phyloP scores from a whole-genome alignment of 371 early-diverging fungal species.

The Rhizomucor miehei region DNA sequence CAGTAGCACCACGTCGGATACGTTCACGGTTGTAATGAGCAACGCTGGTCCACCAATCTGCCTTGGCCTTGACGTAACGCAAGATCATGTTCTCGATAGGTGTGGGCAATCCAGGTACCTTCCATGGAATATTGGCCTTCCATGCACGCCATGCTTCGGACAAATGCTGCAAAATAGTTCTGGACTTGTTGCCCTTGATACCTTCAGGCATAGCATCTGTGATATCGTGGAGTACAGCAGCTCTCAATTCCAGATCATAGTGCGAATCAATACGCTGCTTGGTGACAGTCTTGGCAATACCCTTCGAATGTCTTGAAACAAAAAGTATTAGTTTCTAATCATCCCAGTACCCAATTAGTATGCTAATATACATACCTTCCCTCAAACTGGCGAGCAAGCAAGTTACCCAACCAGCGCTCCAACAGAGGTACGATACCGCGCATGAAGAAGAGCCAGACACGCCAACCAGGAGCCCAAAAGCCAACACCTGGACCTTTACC shows the following conservation, averaged over 20 bases:
- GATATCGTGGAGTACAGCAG: slow-evolving; percentile 97
- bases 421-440: slow-evolving; percentile 97
- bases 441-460: slow-evolving; percentile 99
- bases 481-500: slow-evolving; percentile 98
- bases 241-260: slow-evolving; percentile 96
- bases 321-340: not conserved
- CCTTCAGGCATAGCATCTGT: slow-evolving; percentile 98
- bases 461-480: slow-evolving; percentile 99
- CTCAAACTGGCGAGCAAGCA: slow-evolving; percentile 98
- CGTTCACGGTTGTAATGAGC: slow-evolving; percentile 98
- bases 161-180: slow-evolving; percentile 96
- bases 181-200: slow-evolving; percentile 93
- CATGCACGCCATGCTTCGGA: slow-evolving; percentile 98
- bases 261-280: slow-evolving; percentile 99
- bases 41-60: slow-evolving; percentile 99
- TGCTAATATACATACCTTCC: slow-evolving; percentile 44
- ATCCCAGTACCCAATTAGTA: not conserved
- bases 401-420: slow-evolving; percentile 97
- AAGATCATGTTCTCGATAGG: slow-evolving; percentile 98
- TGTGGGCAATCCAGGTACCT: slow-evolving; percentile 96
- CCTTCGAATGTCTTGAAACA: slow-evolving; percentile 81
- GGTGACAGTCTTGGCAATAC: slow-evolving; percentile 97
- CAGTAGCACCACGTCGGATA: slow-evolving; percentile 98
- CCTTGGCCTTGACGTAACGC: slow-evolving; percentile 97
- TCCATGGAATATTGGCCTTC: slow-evolving; percentile 99